Base-by-base conservation (phyloP, 2,329 filamentous ascomycete genomes). In the Trichoderma simmonsii region DNA sequence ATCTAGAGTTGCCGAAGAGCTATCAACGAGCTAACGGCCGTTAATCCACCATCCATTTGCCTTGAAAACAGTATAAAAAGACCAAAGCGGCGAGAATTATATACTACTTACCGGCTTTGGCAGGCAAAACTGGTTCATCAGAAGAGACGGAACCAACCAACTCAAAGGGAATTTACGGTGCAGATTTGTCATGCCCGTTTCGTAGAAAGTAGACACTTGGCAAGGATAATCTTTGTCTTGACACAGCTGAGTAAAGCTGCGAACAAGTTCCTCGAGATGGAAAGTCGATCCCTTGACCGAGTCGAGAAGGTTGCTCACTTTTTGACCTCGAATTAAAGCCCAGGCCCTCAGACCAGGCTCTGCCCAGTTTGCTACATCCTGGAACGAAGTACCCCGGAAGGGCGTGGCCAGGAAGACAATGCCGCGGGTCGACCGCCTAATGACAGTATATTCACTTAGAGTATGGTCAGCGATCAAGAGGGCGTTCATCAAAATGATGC, bases 331-430 rank as follows among this genome's bases (percentile, higher is more conserved):
- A 73, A 57, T 51, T 6, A 12, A 51, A 51, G 48, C 48, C 48
- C 48, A 51, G 48, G 48, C 4, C 5, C 48, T 24, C n/a, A 51
- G 48, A 6, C 48, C 48, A 24, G 48, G 48, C n/a, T 77, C 73
- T 32, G 75, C 75, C 73, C 73, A 77, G 6, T 14, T 14, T 4
- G 76, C 75, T 6, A 79, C 73, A n/a, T 77, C 71, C 60, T 74
- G 26, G 70, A 78, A 78, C 5, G 76, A 74, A 34, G 77, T 79
- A 1, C 78, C 77, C 34, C 74, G 65, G 66, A 80, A 80, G 1
- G 78, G 78, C 3, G 78, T 80, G 14, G 76, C 75, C 26, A 80
- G 75, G 51, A 79, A 79, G 26, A 79, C 34, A 48, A 79, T 73
- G 4, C 74, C 75, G 12, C 73, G 73, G 6, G 77, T 77, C 9